Base-by-base conservation (phyloP, 2,329 filamentous ascomycete species). In the Colletotrichum horii region DNA sequence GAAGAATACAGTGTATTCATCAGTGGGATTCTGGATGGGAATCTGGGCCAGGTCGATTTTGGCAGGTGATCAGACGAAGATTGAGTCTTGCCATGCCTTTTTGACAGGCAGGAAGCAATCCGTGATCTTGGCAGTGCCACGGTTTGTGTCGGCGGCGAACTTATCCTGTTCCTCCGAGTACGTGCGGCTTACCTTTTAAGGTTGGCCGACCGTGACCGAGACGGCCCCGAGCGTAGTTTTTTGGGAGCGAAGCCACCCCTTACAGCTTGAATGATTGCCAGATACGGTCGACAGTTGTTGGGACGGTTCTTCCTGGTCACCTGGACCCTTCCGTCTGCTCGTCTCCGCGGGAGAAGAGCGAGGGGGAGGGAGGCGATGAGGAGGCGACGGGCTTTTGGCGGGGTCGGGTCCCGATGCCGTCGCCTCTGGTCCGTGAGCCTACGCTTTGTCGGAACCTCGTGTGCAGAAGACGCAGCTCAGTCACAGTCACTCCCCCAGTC, bases 381-480 rank as follows among this genome's bases (percentile, higher is more conserved):
- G 22, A 26, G 32, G 61, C 22, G 61, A 64, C 7, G 32, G 16
- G n/a, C 22, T 32, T 34, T 14, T 30, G 16, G 58, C 58, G 28
- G 58, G 26, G 28, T 30, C 24, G 34, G 43, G 52, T 24, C n/a
- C 26, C 32, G 65, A 16, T 34, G 61, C 22, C 22, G 12, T 43
- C 19, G 56, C 67, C 26, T 62, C 56, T 52, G 73, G 69, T 56
- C 73, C 56, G 73, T 75, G 73, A n/a, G 69, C 16, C 15, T 26
- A 62, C 69, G 74, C 70, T 75, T 62, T 26, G 69, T 64, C 16
- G n/a, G 32, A 43, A 24, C 11, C 34, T 36, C 34, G 61, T 43
- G 43, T 19, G 58, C 61, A 28, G 36, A 64, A 58, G 36, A 22
- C 34, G 30, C 34, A 55, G 52, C 30, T 55, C 11, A 15, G 16